Base-by-base conservation (phyloP, 257 asterid genomes). In the Ligustrum vulgare region DNA sequence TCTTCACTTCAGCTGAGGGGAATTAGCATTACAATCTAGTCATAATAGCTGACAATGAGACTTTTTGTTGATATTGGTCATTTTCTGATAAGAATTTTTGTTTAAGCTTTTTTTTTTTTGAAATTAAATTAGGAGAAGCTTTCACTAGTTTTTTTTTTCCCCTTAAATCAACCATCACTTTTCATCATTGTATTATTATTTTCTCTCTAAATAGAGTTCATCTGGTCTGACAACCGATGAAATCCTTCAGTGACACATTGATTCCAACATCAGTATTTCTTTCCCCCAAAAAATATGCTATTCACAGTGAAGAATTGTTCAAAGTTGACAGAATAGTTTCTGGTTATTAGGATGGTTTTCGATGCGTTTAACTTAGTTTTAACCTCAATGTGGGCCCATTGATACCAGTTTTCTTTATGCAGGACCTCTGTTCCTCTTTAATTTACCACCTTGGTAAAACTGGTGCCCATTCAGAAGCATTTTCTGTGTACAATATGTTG, bases 391-490 rank as follows among this genome's bases (percentile, higher is more conserved):
- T 64, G 62, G 67, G 62, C 66, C 45, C 47, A 37, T 70, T 69
- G 77, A 80, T 62, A 78, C 51, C 39, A 43, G 77, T 72, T 70
- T 77, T 78, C 73, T 39, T 77, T 58, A 47, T 83, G 82, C 90
- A 94, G 97, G 91, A 84, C 75, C 84, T 89, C 9, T 86, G 86
- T 64, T 76, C 85, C 77, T 82, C 86, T 75, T 82, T 94, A 74
- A 92, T 94, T 77, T 84, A 88, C 77, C 89, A 85, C 85, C 98
- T 94, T 76, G 97, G 97, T 75, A 87, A 72, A 84, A 84, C 81
- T 6, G 92, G 94, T 71, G 93, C 93, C 68, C 86, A 90, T 75
- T 78, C 89, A 69, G 97, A 92, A 87, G 98, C 98, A 60, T 92
- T 90, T 83, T 84, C 96, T 71, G 89, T 92, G 56, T 94, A 94